Evolutionary conservation across 495 filamentous ascomycete genomes (phyloP), one percentile per base, ranked within the genome.

Genomic region (Lasiosphaeris hirsuta): DNA sequence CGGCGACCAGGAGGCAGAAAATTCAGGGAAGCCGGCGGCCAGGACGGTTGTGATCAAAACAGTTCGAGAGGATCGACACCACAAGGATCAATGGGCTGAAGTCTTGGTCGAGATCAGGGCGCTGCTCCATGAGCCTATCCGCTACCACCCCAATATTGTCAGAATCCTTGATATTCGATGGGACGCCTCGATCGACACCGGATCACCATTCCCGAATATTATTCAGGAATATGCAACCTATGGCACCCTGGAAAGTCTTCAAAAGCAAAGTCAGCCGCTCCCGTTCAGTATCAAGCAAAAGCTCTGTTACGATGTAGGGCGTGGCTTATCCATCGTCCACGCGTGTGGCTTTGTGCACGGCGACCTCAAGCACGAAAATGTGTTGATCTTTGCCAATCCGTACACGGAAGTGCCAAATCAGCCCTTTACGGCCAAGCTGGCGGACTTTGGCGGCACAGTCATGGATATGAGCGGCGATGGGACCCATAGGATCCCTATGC

Each of bases 71-170:
- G 47, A 51, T 33, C 55, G 39, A 14, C 18, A 30, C 14, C 18
- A 42, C 14, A 23, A 35, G 5, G 19, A 50, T 7, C 55, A 50
- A 19, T 58, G 55, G 55, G 38, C n/a, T 9, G 55, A 58, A 19
- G 47, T 58, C 23, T 47, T 58, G 15, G 37, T 58, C 11, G 55
- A 58, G 18, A 54, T 52, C 23, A 30, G 57, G 17, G 51, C 51
- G 19, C 39, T 62, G 38, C 54, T 58, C 7, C 55, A 62, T 34
- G 34, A 57, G 19, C 56, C 49, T 1, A 36, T 62, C 19, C 59
- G 55, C 3, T 62, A 62, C 40, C 59, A 62, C 14, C 59, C 59
- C 34, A 62, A 62, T 34, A 62, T 62, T 23, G 59, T 62, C 18
- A 18, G 55, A 13, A 47, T 62, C 13, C 59, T 62, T 6, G 59